phyloP scores from a whole-genome alignment of 768 basidiomycete species.

The Gloeostereum incarnatum region DNA sequence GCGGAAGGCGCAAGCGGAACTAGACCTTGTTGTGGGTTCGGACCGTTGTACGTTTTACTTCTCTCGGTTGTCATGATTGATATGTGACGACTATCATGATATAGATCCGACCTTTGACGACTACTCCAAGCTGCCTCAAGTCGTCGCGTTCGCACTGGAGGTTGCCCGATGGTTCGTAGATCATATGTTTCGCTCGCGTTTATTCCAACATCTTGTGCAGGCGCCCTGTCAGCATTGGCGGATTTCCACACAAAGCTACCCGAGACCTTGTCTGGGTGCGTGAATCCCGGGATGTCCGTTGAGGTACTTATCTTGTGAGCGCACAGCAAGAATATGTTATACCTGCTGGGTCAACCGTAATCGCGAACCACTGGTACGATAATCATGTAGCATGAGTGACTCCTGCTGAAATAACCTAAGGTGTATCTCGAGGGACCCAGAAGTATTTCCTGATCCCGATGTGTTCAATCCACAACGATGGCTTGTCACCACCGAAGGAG shows the following conservation, averaged over 20 bases:
- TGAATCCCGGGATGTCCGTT: neutral
- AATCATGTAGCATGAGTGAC: neutral
- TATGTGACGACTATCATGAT: neutral
- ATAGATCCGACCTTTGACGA: conserved; percentile 30
- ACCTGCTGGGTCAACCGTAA: conserved; percentile 46
- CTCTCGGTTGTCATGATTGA: neutral
- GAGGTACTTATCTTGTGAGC: neutral
- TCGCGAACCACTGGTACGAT: conserved; percentile 50
- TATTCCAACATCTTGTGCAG: neutral
- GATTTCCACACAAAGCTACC: conserved; percentile 57
- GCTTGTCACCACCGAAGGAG: conserved; percentile 35
- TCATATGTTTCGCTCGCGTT: too few relatives aligned
- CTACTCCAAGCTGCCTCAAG: conserved; percentile 30
- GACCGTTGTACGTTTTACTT: neutral
- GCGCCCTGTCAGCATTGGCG: conserved; percentile 39
- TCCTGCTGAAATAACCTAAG: conserved; percentile 12
- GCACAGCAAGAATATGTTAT: conserved; percentile 37
- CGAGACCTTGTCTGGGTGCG: conserved; percentile 58
- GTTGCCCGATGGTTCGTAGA: conserved; percentile 30
- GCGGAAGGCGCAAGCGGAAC: conserved; percentile 37
- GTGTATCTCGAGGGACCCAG: conserved; percentile 50
- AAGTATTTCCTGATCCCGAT: conserved; percentile 51
- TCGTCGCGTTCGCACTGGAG: conserved; percentile 41
- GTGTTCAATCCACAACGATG: conserved; percentile 50
- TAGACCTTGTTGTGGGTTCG: conserved; percentile 40